These are phyloP conservation scores for Microbotryum violaceum DNA, from an alignment of 1,284 basidiomycete species.

Conservation along the genomic window DNA sequence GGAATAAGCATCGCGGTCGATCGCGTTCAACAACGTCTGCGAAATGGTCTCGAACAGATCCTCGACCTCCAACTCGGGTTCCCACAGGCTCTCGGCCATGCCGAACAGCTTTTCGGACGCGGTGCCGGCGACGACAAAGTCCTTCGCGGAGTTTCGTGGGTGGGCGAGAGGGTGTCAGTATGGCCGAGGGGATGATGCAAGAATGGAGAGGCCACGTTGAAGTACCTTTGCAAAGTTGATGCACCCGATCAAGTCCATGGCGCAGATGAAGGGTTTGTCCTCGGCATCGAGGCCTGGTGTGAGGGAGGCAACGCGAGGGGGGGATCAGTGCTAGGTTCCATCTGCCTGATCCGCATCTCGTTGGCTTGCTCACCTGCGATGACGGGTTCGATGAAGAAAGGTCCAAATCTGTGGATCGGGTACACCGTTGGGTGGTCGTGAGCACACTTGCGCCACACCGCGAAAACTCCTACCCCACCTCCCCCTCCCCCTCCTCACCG, in stretches of 20 bases:
- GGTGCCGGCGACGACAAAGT: conserved; percentile 94
- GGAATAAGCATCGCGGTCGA: conserved; percentile 92
- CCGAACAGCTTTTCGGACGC: conserved; percentile 90
- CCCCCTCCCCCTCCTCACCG: neutral
- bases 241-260: conserved; percentile 94
- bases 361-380: conserved; percentile 59
- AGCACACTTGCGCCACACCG: neutral
- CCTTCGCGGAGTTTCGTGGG: conserved; percentile 41
- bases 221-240: conserved; percentile 70
- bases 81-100: conserved; percentile 97
- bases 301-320: neutral
- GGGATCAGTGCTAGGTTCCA: no score
- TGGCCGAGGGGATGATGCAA: conserved; percentile 26
- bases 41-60: conserved; percentile 98
- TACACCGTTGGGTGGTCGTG: neutral
- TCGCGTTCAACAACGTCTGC: conserved; percentile 88
- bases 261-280: conserved; percentile 88
- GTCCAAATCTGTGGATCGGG: conserved; percentile 59
- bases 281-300: conserved; percentile 51
- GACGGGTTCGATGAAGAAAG: conserved; percentile 96
- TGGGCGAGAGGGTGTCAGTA: neutral
- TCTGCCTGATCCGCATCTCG: no score
- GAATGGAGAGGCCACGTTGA: conserved; percentile 28
- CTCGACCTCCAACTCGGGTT: conserved; percentile 90
- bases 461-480: no score